Percentiles rank a stretch among this genome's conserved stretches.
Conservation (phyloP, 306 rosid genomes). For the Citrullus amarus region DNA sequence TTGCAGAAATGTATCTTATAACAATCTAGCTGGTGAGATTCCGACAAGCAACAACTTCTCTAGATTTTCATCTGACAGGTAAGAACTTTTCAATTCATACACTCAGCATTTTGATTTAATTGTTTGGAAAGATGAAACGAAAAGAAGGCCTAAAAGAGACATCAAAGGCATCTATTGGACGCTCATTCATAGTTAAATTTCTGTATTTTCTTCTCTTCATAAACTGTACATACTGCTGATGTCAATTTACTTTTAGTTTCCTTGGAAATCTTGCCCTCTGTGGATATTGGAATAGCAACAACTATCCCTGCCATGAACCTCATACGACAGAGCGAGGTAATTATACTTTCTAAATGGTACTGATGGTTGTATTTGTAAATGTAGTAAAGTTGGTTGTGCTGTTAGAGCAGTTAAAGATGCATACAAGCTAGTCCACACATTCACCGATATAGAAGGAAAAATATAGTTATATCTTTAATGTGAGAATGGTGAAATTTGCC, state of each 20-base stretch:
- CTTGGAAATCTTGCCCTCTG: constrained; percentile 83
- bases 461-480: not conserved
- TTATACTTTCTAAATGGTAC: not conserved
- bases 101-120: not conserved
- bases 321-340: constrained; percentile 64
- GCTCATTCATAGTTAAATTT: not conserved
- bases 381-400: not conserved
- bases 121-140: not conserved
- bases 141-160: not conserved
- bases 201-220: no score
- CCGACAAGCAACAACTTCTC: constrained; percentile 85
- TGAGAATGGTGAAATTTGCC: not conserved
- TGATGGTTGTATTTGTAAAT: not conserved
- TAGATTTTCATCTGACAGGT: constrained; percentile 81
- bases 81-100: not conserved
- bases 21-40: constrained; percentile 68
- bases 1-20: constrained; percentile 79
- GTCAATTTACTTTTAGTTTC: constrained; percentile 29
- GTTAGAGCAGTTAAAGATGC: not conserved
- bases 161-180: not conserved
- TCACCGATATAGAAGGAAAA: not conserved
- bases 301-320: constrained; percentile 46
- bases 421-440: not conserved
- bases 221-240: not conserved
- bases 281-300: constrained; percentile 60